Conservation (phyloP, 225 moss, liverwort and hornwort genomes). For the Neckera pumila region DNA sequence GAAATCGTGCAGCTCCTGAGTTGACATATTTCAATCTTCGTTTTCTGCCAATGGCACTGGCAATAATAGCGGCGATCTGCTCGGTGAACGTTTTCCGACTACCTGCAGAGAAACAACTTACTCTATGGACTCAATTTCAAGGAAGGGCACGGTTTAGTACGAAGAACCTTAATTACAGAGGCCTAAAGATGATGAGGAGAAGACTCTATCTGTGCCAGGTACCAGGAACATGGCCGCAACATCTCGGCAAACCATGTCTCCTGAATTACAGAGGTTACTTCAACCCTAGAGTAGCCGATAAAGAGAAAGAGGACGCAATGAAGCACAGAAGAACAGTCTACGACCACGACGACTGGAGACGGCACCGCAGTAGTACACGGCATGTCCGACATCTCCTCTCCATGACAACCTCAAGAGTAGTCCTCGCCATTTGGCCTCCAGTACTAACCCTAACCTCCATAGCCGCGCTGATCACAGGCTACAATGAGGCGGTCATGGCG, state of each 20-base stretch:
- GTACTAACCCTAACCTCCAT: neutral
- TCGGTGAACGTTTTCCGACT: slow-evolving; percentile 1
- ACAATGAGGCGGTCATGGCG: neutral
- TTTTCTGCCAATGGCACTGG: neutral
- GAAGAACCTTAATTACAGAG: neutral
- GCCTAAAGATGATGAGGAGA: neutral
- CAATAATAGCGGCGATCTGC: slow-evolving; percentile 4
- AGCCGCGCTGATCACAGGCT: neutral
- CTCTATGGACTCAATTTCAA: slow-evolving; percentile 2
- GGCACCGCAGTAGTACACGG: slow-evolving; percentile 66
- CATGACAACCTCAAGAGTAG: neutral
- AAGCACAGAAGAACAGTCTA: slow-evolving; percentile 51
- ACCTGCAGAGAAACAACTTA: neutral
- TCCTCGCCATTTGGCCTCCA: neutral
- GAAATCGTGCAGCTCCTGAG: neutral
- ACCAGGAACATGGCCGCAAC: neutral
- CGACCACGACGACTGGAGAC: slow-evolving; percentile 57
- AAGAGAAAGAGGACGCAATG: slow-evolving; percentile 43
- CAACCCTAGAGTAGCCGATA: slow-evolving; percentile 16
- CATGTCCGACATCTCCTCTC: slow-evolving; percentile 35
- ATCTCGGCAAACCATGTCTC: neutral
- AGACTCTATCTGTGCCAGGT: neutral
- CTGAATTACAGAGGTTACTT: slow-evolving; percentile 21
- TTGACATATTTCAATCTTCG: neutral
- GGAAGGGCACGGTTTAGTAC: neutral